These are phyloP conservation scores for Scytalidium sp. DNA, from an alignment of 2,329 filamentous ascomycete species.

Conservation along the genomic window DNA sequence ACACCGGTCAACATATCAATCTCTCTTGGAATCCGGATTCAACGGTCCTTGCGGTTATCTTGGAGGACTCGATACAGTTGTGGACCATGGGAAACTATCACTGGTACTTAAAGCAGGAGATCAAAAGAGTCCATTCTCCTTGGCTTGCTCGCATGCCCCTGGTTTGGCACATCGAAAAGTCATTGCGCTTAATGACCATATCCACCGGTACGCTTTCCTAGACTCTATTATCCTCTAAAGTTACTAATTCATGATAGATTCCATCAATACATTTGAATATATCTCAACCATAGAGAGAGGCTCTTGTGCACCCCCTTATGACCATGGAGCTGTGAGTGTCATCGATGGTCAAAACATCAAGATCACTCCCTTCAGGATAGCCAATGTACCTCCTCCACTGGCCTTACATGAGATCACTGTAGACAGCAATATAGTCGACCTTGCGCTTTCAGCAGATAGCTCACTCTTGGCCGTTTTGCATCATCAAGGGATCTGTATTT, in stretches of 20 bases:
- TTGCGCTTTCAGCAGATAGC: conserved; percentile 67
- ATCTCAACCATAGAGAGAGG: conserved; percentile 67
- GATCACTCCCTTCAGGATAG: conserved; percentile 77
- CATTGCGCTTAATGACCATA: conserved; percentile 63
- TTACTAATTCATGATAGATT: conserved; percentile 28
- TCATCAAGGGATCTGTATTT: conserved; percentile 62
- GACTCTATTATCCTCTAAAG: neutral
- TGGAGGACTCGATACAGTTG: conserved; percentile 74
- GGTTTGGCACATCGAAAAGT: conserved; percentile 83
- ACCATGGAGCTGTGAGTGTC: conserved; percentile 77
- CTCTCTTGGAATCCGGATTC: conserved; percentile 92
- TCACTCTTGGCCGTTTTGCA: conserved; percentile 71
- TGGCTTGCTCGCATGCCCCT: conserved; percentile 29
- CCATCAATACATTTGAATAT: conserved; percentile 62
- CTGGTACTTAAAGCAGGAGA: conserved; percentile 95
- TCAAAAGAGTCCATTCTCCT: conserved; percentile 42
- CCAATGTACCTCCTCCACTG: conserved; percentile 93
- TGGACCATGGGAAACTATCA: conserved; percentile 99
- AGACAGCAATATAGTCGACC: conserved; percentile 65
- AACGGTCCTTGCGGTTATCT: conserved; percentile 79
- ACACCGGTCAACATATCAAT: conserved; percentile 55
- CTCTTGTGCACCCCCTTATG: conserved; percentile 66
- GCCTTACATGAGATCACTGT: conserved; percentile 70
- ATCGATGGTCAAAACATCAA: conserved; percentile 80
- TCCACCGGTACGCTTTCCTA: conserved; percentile 39